A percentile compares a stretch with the other conserved stretches of the same genome.
phyloP scores from a whole-genome alignment of 2,329 filamentous ascomycete species.

The Microsporum canis region DNA sequence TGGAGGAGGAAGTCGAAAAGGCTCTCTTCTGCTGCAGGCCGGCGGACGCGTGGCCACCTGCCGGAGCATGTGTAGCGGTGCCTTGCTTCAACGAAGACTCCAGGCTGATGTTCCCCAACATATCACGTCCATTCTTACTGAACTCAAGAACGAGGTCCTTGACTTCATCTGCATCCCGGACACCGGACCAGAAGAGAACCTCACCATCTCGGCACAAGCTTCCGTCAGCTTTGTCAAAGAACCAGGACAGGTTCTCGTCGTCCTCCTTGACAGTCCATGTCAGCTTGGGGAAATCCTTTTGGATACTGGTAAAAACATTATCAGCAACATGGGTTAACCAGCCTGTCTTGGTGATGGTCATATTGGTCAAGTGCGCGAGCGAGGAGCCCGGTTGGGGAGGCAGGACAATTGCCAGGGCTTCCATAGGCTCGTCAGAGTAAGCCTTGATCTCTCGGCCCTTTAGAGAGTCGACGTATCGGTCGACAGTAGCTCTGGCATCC shows the following conservation, averaged over 20 bases:
- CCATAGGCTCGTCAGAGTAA: conserved; percentile 90
- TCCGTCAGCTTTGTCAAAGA: conserved; percentile 93
- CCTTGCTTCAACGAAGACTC: conserved; percentile 65
- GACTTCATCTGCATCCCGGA: conserved; percentile 70
- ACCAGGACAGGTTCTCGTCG: conserved; percentile 96
- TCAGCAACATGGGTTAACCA: conserved; percentile 93
- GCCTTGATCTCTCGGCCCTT: conserved; percentile 72
- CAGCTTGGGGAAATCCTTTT: conserved; percentile 83
- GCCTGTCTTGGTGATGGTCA: conserved; percentile 86
- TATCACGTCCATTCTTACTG: conserved; percentile 65
- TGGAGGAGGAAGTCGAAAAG: conserved; percentile 48
- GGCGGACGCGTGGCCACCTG: conserved; percentile 39
- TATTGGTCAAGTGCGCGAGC: conserved; percentile 73
- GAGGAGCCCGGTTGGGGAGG: conserved; percentile 55
- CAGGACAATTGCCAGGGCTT: conserved; percentile 79
- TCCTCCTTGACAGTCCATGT: conserved; percentile 95
- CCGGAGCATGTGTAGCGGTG: conserved; percentile 38
- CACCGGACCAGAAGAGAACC: conserved; percentile 93
- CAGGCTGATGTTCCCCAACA: conserved; percentile 81
- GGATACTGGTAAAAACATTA: conserved; percentile 86
- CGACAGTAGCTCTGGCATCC: conserved; percentile 71
- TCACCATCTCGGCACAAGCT: conserved; percentile 76
- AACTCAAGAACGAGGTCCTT: conserved; percentile 77
- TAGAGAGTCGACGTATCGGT: conserved; percentile 73
- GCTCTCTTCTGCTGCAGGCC: conserved; percentile 50